phyloP scores from a whole-genome alignment of 805 yeast species.

The Saturnispora bothae region DNA sequence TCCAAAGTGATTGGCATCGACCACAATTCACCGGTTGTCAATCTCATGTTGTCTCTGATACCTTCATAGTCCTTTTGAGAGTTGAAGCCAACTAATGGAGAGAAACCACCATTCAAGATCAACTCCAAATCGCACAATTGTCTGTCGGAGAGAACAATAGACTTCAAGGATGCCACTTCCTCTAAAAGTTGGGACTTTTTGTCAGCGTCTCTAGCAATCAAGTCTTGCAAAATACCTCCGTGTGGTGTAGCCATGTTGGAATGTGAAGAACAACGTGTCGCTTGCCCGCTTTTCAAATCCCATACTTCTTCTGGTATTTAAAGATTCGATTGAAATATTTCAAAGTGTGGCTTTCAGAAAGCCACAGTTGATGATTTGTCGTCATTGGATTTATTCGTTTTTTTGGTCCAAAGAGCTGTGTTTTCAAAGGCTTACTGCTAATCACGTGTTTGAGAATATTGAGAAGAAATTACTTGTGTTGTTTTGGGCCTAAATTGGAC shows the following conservation, averaged over 20 bases:
- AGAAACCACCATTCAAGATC: conserved; percentile 88
- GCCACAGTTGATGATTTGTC: conserved; percentile 3
- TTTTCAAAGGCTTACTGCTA: too few species aligned
- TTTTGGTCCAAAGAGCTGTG: too few species aligned
- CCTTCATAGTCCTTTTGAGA: conserved; percentile 56
- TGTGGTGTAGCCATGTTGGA: conserved; percentile 66
- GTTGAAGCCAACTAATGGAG: conserved; percentile 66
- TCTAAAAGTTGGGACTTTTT: conserved; percentile 43
- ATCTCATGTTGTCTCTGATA: conserved; percentile 59
- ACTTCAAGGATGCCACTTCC: conserved; percentile 44
- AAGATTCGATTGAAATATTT: neutral
- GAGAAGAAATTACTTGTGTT: too few species aligned
- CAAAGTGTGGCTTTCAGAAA: conserved; percentile 1
- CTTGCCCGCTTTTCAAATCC: neutral
- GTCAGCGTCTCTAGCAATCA: conserved; percentile 68
- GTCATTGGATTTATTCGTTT: too few species aligned
- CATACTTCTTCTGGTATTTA: neutral
- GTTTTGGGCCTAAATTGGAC: too few species aligned
- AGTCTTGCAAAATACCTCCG: conserved; percentile 84
- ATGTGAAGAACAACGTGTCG: too few species aligned
- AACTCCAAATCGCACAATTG: conserved; percentile 90
- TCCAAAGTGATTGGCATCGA: conserved; percentile 90
- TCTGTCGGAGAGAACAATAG: conserved; percentile 62
- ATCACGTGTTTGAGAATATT: too few species aligned
- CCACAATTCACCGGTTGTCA: conserved; percentile 73